phyloP scores from a whole-genome alignment of 2,329 filamentous ascomycete species.

The Madurella mycetomatis region DNA sequence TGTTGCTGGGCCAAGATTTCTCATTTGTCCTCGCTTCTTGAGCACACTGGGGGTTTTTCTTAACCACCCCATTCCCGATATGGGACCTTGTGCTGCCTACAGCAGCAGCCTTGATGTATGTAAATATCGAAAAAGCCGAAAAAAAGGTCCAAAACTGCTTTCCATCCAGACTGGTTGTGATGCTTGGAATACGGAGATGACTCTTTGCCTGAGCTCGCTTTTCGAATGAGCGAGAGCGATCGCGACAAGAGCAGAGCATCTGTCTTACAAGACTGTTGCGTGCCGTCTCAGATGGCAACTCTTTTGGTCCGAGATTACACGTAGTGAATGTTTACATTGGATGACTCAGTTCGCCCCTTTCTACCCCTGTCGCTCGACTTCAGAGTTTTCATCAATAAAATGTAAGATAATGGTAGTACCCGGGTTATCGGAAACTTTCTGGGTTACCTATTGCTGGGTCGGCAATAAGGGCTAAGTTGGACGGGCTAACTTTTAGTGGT shows the following conservation, averaged over 20 bases:
- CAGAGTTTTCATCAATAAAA: background rate
- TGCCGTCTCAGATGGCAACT: too few species aligned
- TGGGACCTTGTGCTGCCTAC: background rate
- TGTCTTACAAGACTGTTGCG: too few species aligned
- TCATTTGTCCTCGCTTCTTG: background rate
- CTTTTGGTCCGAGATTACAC: too few species aligned
- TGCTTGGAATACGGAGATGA: background rate
- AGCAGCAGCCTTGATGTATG: background rate
- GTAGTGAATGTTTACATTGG: too few species aligned
- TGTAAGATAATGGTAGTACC: background rate
- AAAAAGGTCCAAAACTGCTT: conserved; percentile 1
- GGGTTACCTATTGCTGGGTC: too few species aligned
- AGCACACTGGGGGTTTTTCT: background rate
- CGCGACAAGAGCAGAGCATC: too few species aligned
- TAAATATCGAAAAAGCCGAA: background rate
- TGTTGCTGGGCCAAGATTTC: background rate
- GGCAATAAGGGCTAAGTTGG: too few species aligned
- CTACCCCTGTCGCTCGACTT: background rate
- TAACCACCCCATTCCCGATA: background rate
- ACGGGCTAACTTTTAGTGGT: too few species aligned
- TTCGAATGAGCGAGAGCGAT: too few species aligned
- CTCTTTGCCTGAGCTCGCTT: too few species aligned
- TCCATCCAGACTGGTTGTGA: background rate
- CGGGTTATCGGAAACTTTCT: too few species aligned
- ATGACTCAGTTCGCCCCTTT: background rate